Conservation (phyloP, 2,329 filamentous ascomycete genomes). For the Fonsecaea monophora region DNA sequence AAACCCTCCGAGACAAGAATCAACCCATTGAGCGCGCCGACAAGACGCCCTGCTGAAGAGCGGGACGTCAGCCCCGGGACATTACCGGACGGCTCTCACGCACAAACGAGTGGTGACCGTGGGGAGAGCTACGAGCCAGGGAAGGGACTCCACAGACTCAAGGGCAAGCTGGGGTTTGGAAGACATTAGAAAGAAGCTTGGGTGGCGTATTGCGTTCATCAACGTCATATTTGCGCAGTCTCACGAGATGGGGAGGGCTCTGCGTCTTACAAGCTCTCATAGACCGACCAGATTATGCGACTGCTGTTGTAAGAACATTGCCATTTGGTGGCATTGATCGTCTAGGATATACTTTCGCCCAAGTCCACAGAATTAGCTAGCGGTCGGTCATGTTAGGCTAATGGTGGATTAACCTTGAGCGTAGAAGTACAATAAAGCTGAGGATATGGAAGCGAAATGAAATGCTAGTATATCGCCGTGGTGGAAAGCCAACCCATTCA, state of each 20-base stretch:
- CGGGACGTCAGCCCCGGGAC: slow-evolving; percentile 38
- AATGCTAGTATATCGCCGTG: background rate
- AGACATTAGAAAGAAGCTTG: slow-evolving; percentile 24
- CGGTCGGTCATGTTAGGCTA: background rate
- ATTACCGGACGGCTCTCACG: slow-evolving; percentile 38
- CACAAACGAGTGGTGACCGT: slow-evolving; percentile 35
- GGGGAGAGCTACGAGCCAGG: slow-evolving; percentile 37
- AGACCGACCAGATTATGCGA: background rate
- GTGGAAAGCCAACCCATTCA: background rate
- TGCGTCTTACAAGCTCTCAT: background rate
- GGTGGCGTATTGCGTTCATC: background rate
- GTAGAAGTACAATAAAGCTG: background rate
- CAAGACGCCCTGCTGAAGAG: slow-evolving; percentile 25
- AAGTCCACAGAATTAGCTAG: background rate
- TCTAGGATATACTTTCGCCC: background rate
- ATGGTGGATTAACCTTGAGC: background rate
- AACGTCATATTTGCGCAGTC: background rate
- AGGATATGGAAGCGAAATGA: background rate
- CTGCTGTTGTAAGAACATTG: background rate
- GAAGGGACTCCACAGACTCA: slow-evolving; percentile 32
- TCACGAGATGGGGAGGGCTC: background rate
- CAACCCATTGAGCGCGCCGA: slow-evolving; percentile 20
- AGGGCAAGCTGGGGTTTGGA: slow-evolving; percentile 35
- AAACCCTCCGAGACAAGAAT: slow-evolving; percentile 20
- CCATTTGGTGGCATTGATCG: background rate